phyloP scores from a whole-genome alignment of 176 grass and related monocot species.

The Zoysia japonica region DNA sequence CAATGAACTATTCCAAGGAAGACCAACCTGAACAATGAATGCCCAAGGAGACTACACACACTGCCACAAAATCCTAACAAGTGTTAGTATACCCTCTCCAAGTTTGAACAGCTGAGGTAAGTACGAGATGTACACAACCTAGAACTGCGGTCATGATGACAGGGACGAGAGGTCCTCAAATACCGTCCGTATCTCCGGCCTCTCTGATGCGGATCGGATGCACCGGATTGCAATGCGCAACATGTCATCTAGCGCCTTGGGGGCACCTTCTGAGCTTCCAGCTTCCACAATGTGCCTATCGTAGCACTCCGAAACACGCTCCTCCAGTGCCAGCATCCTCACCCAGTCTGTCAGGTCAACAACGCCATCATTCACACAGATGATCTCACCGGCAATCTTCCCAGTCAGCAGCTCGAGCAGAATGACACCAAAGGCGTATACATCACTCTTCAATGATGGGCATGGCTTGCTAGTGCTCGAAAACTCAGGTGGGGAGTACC shows the following conservation, averaged over 20 bases:
- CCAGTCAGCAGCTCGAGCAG: slow-evolving; percentile 85
- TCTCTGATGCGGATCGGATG: slow-evolving; percentile 68
- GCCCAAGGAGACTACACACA: slow-evolving; percentile 42
- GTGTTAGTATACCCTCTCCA: slow-evolving; percentile 50
- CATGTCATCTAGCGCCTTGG: slow-evolving; percentile 60
- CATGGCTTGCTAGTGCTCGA: slow-evolving; percentile 82
- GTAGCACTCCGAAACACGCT: slow-evolving; percentile 69
- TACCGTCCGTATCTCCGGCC: slow-evolving; percentile 76
- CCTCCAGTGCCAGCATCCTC: slow-evolving; percentile 66
- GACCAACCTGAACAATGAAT: slow-evolving; percentile 43
- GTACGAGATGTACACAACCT: slow-evolving; percentile 66
- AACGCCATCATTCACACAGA: slow-evolving; percentile 64
- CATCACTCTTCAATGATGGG: slow-evolving; percentile 85
- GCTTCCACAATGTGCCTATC: slow-evolving; percentile 47
- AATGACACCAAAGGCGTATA: slow-evolving; percentile 86
- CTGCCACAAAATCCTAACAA: slow-evolving; percentile 50
- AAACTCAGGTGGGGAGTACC: slow-evolving; percentile 87
- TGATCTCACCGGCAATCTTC: slow-evolving; percentile 71
- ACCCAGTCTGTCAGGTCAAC: slow-evolving; percentile 94
- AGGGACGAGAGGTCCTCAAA: slow-evolving; percentile 79
- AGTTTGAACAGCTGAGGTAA: slow-evolving; percentile 28
- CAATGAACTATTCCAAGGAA: slow-evolving; percentile 43
- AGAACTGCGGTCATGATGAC: slow-evolving; percentile 21
- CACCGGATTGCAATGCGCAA: slow-evolving; percentile 72
- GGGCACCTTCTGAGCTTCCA: slow-evolving; percentile 27